Evolutionary conservation across 2,329 filamentous ascomycete species (phyloP).

Genomic region (Diplocarpon mali): DNA sequence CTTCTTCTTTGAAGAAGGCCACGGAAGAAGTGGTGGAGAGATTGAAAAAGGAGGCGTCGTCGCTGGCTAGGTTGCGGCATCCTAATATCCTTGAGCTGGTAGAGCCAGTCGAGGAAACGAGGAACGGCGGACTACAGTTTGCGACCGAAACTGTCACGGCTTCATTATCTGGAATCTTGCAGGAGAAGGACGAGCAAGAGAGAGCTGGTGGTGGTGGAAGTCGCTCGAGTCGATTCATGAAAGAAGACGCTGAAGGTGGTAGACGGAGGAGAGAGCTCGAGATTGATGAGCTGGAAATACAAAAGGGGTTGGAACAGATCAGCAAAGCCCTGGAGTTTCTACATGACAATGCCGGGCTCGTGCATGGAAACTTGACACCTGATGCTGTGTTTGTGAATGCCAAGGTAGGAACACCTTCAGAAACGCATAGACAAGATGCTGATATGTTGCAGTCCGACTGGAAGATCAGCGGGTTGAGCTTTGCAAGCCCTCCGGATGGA

Average conservation of each 20-base stretch:
- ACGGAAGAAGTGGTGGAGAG: conserved; percentile 87
- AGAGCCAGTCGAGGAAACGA: conserved; percentile 90
- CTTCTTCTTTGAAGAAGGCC: conserved; percentile 62
- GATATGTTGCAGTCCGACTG: conserved; percentile 64
- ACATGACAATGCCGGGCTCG: conserved; percentile 86
- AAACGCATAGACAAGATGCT: conserved; percentile 17
- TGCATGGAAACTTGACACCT: conserved; percentile 89
- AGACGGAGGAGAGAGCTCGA: conserved; percentile 71
- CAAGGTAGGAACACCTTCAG: conserved; percentile 48
- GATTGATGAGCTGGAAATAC: conserved; percentile 93
- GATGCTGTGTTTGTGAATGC: conserved; percentile 90
- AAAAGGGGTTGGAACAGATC: conserved; percentile 88
- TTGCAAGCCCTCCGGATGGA: conserved; percentile 70
- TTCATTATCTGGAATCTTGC: conserved; percentile 70
- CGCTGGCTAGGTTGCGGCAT: conserved; percentile 77
- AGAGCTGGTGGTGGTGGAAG: conserved; percentile 55
- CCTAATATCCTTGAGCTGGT: conserved; percentile 86
- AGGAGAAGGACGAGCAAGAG: conserved; percentile 85
- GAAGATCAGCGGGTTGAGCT: conserved; percentile 94
- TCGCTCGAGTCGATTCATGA: conserved; percentile 66
- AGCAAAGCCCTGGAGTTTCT: conserved; percentile 91
- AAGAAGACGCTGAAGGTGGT: conserved; percentile 66
- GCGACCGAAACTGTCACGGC: conserved; percentile 86
- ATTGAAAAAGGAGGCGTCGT: conserved; percentile 83
- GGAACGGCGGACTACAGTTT: conserved; percentile 87